Percentiles rank a stretch among this genome's conserved stretches.
phyloP scores from a whole-genome alignment of 2,329 filamentous ascomycete species.

The Verticillium longisporum region DNA sequence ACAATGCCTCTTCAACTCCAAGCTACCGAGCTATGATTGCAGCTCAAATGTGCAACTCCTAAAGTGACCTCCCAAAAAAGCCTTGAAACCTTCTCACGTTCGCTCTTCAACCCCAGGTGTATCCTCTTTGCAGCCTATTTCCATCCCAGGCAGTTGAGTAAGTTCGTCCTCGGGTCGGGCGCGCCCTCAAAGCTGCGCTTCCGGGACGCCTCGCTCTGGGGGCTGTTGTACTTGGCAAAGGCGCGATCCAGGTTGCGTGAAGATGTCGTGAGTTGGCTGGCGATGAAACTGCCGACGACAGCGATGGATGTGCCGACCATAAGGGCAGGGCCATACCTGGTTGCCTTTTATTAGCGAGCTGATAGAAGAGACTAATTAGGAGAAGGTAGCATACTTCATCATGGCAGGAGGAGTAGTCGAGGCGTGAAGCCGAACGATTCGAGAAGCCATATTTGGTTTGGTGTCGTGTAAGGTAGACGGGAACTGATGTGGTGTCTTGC shows the following conservation, averaged over 20 bases:
- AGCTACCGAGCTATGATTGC: not conserved
- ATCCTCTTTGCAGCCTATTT: not conserved
- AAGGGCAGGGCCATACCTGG: not conserved
- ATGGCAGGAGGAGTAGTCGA: not conserved
- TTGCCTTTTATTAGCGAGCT: not conserved
- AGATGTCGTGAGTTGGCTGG: constrained; percentile 22
- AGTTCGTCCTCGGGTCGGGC: constrained; percentile 24
- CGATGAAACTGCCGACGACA: constrained; percentile 23
- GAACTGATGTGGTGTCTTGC: not conserved
- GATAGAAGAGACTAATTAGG: not conserved
- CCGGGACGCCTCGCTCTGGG: constrained; percentile 26
- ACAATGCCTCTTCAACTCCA: not conserved
- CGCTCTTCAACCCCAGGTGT: not conserved
- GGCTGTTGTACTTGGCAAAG: constrained; percentile 29
- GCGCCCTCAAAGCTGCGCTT: constrained; percentile 23
- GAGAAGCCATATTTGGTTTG: not conserved
- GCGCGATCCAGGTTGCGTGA: constrained; percentile 28
- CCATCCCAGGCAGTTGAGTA: constrained; percentile 26
- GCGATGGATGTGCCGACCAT: constrained; percentile 6
- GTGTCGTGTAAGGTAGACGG: not conserved
- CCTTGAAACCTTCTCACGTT: not conserved
- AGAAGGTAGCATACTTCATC: not conserved
- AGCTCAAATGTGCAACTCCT: not conserved
- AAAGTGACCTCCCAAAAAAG: not conserved
- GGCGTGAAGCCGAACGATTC: not conserved